Evolutionary conservation across 345 rosid species (phyloP).

Genomic region (Brassica rapa): DNA sequence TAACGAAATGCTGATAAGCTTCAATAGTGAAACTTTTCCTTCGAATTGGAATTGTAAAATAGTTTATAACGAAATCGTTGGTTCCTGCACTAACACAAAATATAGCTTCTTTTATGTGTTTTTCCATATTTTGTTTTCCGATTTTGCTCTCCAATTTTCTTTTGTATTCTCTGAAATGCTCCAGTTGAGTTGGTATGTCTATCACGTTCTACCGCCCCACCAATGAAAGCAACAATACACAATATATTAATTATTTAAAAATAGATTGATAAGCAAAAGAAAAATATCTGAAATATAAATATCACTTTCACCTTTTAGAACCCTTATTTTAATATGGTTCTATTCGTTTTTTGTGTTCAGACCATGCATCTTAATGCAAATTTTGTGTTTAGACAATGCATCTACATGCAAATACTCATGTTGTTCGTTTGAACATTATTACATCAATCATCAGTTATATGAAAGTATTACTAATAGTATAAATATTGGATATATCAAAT

Average conservation of each 20-base stretch:
- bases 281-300: neutral
- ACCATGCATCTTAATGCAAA: neutral
- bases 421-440: neutral
- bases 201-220: constrained; percentile 31
- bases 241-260: neutral
- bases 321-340: neutral
- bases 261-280: neutral
- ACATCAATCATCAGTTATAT: neutral
- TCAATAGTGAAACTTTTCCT: constrained; percentile 50
- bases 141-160: constrained; percentile 30
- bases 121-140: constrained; percentile 40
- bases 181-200: constrained; percentile 38
- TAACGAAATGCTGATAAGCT: constrained; percentile 60
- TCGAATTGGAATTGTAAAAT: constrained; percentile 50
- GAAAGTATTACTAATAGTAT: neutral
- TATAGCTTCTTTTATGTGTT: constrained; percentile 38
- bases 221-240: constrained; percentile 12
- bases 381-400: neutral
- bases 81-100: constrained; percentile 44
- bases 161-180: constrained; percentile 42
- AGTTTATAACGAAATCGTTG: constrained; percentile 38
- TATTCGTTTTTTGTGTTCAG: neutral
- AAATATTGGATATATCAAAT: neutral
- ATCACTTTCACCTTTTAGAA: neutral
- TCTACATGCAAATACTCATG: neutral